phyloP scores from a whole-genome alignment of 2,329 filamentous ascomycete genomes.

The Exophiala lecanii-corni region DNA sequence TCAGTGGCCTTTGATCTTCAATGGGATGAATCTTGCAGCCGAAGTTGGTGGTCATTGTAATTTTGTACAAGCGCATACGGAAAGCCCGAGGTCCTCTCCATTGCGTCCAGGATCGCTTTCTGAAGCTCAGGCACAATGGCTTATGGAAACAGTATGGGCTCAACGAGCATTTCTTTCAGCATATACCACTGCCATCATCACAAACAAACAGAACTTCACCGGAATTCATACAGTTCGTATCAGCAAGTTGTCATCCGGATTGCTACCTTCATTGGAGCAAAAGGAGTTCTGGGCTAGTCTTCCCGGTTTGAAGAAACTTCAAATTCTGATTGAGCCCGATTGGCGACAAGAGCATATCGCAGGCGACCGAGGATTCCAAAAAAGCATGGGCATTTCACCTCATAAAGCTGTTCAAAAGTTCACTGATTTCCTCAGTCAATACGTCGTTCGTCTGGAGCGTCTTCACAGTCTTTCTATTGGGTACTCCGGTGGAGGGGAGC shows the following conservation, averaged over 20 bases:
- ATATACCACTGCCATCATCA: conserved; percentile 60
- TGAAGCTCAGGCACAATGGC: conserved; percentile 62
- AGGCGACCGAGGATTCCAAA: conserved; percentile 48
- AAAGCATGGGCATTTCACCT: conserved; percentile 48
- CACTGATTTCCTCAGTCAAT: conserved; percentile 48
- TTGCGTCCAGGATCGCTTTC: conserved; percentile 56
- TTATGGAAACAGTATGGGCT: conserved; percentile 65
- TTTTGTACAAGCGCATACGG: conserved; percentile 22
- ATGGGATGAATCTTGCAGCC: conserved; percentile 30
- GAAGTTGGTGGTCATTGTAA: conserved; percentile 17
- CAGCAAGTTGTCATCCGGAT: conserved; percentile 59
- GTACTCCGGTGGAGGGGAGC: conserved; percentile 64
- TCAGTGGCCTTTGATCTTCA: conserved; percentile 28
- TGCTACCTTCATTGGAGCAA: conserved; percentile 53
- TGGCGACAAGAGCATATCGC: conserved; percentile 56
- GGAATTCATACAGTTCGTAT: conserved; percentile 58
- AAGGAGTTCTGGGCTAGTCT: conserved; percentile 60
- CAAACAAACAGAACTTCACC: conserved; percentile 53
- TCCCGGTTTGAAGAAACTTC: conserved; percentile 50
- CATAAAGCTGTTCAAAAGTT: conserved; percentile 49
- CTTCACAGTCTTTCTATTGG: conserved; percentile 61
- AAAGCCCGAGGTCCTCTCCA: conserved; percentile 28
- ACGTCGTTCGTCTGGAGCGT: conserved; percentile 45
- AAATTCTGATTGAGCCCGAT: conserved; percentile 59
- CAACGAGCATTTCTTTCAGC: conserved; percentile 65